phyloP scores from a whole-genome alignment of 108 stramenopile genomes.

The Cyclotella choctawhatcheeana region DNA sequence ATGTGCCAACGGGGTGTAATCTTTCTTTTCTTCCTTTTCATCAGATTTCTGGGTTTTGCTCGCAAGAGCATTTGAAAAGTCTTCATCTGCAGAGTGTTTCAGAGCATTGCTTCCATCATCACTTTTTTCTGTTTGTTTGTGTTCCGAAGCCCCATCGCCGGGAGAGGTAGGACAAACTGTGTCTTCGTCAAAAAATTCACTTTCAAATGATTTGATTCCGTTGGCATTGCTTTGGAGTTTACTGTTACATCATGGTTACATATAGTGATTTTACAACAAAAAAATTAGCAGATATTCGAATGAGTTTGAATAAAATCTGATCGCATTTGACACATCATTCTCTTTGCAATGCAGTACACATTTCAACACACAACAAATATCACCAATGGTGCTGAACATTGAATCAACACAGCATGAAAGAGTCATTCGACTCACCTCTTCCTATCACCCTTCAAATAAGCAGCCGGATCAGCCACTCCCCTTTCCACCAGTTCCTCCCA shows the following conservation, averaged over 20 bases:
- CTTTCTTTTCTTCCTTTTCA: slow-evolving; percentile 25
- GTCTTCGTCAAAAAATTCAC: slow-evolving; percentile 21
- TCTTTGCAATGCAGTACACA: background rate
- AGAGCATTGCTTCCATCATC: background rate
- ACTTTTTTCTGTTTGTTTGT: slow-evolving; percentile 21
- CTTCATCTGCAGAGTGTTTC: slow-evolving; percentile 12
- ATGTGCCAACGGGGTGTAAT: slow-evolving; percentile 67
- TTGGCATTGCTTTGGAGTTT: background rate
- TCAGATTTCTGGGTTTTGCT: background rate
- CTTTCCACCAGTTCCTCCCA: slow-evolving; percentile 33
- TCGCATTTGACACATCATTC: too few relatives aligned
- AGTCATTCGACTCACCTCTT: background rate
- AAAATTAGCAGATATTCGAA: background rate
- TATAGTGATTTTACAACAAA: too few relatives aligned
- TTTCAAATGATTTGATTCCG: slow-evolving; percentile 21
- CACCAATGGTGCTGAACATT: background rate
- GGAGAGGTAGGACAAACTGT: slow-evolving; percentile 7
- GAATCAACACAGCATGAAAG: background rate
- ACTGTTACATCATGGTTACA: too few relatives aligned
- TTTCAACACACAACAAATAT: background rate
- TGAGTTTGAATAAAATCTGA: too few relatives aligned
- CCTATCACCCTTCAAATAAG: slow-evolving; percentile 27
- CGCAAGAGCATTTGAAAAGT: slow-evolving; percentile 12
- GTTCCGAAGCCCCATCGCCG: slow-evolving; percentile 28
- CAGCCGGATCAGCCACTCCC: slow-evolving; percentile 27